Percentiles rank a stretch among this genome's conserved stretches.
phyloP scores from a whole-genome alignment of 768 basidiomycete species.

The Russula abietina region DNA sequence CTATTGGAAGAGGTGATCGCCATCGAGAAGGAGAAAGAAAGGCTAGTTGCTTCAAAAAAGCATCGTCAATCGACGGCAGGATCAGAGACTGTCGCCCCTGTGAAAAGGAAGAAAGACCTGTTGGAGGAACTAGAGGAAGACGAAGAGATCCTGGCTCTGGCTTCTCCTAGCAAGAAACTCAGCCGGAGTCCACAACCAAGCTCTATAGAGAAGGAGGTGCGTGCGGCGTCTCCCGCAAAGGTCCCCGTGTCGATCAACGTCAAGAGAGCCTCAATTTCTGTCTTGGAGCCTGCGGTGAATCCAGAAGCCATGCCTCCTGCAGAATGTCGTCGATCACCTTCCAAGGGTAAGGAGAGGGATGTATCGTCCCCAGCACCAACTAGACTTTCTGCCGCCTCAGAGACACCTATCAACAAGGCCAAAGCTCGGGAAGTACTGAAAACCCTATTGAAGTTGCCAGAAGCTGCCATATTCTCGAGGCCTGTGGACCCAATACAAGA shows the following conservation, averaged over 20 bases:
- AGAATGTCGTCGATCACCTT: slow-evolving; percentile 31
- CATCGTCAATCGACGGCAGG: slow-evolving; percentile 26
- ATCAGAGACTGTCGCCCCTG: slow-evolving; percentile 17
- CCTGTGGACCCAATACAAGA: slow-evolving; percentile 81
- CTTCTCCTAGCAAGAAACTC: slow-evolving; percentile 56
- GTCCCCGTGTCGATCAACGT: slow-evolving; percentile 19
- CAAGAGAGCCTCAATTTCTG: slow-evolving; percentile 14
- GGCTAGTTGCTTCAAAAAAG: slow-evolving; percentile 22
- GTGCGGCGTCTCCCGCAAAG: slow-evolving; percentile 16
- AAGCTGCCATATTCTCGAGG: slow-evolving; percentile 64
- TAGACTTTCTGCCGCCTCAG: slow-evolving; percentile 33
- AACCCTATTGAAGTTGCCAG: slow-evolving; percentile 51
- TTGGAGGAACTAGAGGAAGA: slow-evolving; percentile 38
- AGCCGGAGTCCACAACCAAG: slow-evolving; percentile 27
- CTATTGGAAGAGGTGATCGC: slow-evolving; percentile 77
- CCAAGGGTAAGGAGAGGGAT: slow-evolving; percentile 62
- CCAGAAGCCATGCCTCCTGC: slow-evolving; percentile 9
- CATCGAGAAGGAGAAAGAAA: slow-evolving; percentile 46
- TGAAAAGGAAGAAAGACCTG: slow-evolving; percentile 48
- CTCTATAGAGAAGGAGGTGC: slow-evolving; percentile 23
- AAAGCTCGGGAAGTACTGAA: slow-evolving; percentile 74
- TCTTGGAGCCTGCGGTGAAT: slow-evolving; percentile 3
- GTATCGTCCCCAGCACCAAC: slow-evolving; percentile 30
- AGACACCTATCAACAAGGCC: slow-evolving; percentile 66
- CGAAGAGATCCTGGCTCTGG: slow-evolving; percentile 58